These are phyloP conservation scores for Fagopyrum esculentum DNA, from an alignment of 148 eudicot genomes.

Conservation along the genomic window DNA sequence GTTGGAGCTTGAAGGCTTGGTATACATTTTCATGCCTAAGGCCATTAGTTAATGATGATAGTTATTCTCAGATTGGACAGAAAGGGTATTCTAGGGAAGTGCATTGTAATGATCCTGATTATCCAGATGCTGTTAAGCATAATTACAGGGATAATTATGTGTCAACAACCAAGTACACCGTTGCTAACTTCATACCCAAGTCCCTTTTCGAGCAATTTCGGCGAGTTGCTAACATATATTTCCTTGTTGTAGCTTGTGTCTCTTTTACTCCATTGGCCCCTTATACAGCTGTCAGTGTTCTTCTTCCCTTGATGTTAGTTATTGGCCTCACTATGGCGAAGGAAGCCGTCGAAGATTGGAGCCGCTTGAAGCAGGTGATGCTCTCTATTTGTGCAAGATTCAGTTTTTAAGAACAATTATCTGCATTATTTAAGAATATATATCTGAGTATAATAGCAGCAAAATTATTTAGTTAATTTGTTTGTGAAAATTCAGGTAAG, in stretches of 20 bases:
- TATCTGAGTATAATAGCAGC: background rate
- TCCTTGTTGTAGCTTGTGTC: slow-evolving; percentile 14
- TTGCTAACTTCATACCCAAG: slow-evolving; percentile 11
- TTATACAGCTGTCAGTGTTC: slow-evolving; percentile 14
- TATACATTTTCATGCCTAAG: slow-evolving; percentile 7
- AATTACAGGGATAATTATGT: background rate
- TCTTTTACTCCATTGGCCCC: slow-evolving; percentile 15
- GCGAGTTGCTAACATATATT: slow-evolving; percentile 14
- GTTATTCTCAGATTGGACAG: slow-evolving; percentile 11
- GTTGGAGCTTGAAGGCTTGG: background rate
- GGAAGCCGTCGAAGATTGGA: slow-evolving; percentile 14
- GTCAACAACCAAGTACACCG: slow-evolving; percentile 13
- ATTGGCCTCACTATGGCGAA: slow-evolving; percentile 11
- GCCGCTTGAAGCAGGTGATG: slow-evolving; percentile 11
- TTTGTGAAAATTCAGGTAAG: background rate
- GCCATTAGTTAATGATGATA: background rate
- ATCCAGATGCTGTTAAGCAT: background rate
- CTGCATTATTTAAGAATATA: background rate
- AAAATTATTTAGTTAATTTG: background rate
- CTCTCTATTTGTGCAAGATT: background rate
- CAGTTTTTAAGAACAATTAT: background rate
- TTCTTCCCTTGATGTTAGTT: slow-evolving; percentile 3
- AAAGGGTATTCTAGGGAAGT: slow-evolving; percentile 9
- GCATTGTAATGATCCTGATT: slow-evolving; percentile 16
- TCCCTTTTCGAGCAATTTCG: slow-evolving; percentile 13